Conservation (phyloP, 1,284 basidiomycete species). For the Flammula alnicola region DNA sequence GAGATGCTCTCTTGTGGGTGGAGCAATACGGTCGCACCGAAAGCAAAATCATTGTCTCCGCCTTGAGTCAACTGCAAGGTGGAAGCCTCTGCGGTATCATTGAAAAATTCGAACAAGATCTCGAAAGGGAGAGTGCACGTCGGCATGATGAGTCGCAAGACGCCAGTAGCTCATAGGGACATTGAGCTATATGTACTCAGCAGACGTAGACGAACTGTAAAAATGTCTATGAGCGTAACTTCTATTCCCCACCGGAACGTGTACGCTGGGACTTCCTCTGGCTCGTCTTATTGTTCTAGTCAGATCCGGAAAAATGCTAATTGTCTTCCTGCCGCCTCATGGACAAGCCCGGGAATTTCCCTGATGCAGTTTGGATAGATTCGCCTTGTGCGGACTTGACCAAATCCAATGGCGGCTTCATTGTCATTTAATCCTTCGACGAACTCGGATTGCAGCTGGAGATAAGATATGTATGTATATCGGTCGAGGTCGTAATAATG, state of each 20-base stretch:
- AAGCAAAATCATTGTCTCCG: constrained; percentile 31
- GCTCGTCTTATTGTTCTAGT: constrained; percentile 25
- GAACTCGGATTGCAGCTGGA: too few species aligned
- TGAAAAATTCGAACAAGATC: constrained; percentile 51
- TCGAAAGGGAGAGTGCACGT: constrained; percentile 55
- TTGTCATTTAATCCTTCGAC: too few species aligned
- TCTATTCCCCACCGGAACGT: constrained; percentile 19
- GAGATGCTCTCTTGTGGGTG: constrained; percentile 54
- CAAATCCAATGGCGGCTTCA: too few species aligned
- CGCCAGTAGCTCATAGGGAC: neutral
- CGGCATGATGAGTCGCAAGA: constrained; percentile 39
- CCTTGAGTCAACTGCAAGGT: constrained; percentile 39
- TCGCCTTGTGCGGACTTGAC: too few species aligned
- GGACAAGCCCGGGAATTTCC: constrained; percentile 7
- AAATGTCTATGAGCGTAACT: constrained; percentile 6
- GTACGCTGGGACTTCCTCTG: constrained; percentile 5
- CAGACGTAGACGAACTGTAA: neutral
- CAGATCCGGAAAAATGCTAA: constrained; percentile 19
- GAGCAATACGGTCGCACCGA: constrained; percentile 45
- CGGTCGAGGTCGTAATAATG: too few species aligned
- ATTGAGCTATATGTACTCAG: constrained; percentile 13
- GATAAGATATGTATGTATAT: too few species aligned
- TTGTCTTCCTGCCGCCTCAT: constrained; percentile 14
- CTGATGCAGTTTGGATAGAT: constrained; percentile 6
- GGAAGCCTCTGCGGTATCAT: constrained; percentile 44